Conservation (phyloP, 306 rosid genomes). For the Rubus idaeus region DNA sequence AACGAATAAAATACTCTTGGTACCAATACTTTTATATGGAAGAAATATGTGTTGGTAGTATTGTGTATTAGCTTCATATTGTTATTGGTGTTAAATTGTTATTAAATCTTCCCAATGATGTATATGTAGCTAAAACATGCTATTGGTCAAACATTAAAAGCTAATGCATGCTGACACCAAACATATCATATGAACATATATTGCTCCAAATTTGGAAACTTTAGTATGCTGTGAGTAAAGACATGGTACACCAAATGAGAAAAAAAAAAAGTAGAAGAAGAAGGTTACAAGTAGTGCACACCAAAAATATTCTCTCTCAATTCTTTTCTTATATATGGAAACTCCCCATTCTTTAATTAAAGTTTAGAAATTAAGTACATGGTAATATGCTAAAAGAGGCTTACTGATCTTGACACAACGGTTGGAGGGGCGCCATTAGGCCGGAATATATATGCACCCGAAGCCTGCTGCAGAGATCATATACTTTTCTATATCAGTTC, state of each 20-base stretch:
- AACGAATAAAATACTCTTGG: neutral
- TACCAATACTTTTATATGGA: neutral
- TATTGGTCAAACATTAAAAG: neutral
- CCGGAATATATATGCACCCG: constrained; percentile 90
- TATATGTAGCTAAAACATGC: neutral
- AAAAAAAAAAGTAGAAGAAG: neutral
- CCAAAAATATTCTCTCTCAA: neutral
- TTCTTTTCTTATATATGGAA: neutral
- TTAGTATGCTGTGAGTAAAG: neutral
- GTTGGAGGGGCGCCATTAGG: constrained; percentile 62
- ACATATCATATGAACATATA: neutral
- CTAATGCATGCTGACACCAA: neutral
- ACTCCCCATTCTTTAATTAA: neutral
- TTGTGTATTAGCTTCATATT: neutral
- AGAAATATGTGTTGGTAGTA: neutral
- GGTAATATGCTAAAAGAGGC: constrained; percentile 20
- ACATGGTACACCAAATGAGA: neutral
- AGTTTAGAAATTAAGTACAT: neutral
- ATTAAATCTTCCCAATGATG: neutral
- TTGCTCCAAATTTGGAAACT: constrained; percentile 6
- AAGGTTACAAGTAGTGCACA: neutral
- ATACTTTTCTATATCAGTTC: neutral
- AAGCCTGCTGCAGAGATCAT: constrained; percentile 40
- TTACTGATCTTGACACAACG: constrained; percentile 80
- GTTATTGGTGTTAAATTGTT: neutral